Base-by-base conservation (phyloP, 306 rosid genomes). In the Vigna trinervia region DNA sequence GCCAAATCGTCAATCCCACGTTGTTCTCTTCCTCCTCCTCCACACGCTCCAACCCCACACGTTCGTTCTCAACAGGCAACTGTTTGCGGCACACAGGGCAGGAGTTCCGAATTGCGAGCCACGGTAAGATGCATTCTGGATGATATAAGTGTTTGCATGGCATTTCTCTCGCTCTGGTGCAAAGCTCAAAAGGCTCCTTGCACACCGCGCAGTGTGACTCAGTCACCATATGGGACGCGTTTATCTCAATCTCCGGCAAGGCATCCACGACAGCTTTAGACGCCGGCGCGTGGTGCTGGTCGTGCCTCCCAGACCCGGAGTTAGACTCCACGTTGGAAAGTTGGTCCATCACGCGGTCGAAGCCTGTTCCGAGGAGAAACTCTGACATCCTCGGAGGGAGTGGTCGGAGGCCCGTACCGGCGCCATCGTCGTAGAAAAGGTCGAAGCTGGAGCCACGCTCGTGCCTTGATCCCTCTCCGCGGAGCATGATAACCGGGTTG, bases 161-260 rank as follows among this genome's bases (percentile, higher is more conserved):
- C 82, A 85, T 71, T 71, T 82, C 89, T 4, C 12, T 75, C 0
- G 68, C 84, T 0, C 15, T 65, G 0, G 43, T 20, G 0, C 82
- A 88, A 10, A 84, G 43, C 58, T 93, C 88, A 8, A 93, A 93
- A 12, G 76, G 38, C 11, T 93, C 96, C 34, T 84, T 93, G 53
- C 98, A 91, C 43, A 93, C 88, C 0, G 94, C 96, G 20, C 98
- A 93, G 61, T 89, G 91, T 2, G 90, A 82, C 61, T 82, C 93
- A 26, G 30, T 53, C 5, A 48, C 63, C 1, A 85, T 38, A 58
- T 90, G 87, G 1, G 11, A 30, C 0, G 71, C 73, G 3, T 36
- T 34, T 7, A 93, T 90, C 74, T 88, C 72, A 3, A 93, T 39
- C 17, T 76, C 78, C 12, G 88, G 91, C 68, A 90, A 36, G 20